phyloP scores from a whole-genome alignment of 177 flowering plant genomes.

The Tripterygium wilfordii region DNA sequence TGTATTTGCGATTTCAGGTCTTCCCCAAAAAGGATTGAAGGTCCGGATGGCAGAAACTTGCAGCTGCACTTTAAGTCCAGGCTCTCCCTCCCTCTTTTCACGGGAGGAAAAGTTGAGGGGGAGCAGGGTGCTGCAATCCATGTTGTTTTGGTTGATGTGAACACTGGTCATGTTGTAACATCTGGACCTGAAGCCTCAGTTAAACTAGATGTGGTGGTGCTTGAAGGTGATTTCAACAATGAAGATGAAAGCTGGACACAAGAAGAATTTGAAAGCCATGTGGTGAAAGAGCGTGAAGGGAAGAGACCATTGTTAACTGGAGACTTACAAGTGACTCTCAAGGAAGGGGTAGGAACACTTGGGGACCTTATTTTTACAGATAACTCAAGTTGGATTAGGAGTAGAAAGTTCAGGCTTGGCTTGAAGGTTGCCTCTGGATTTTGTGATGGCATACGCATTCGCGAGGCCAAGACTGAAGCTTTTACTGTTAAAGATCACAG shows the following conservation, averaged over 20 bases:
- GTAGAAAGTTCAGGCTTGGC: conserved; percentile 63
- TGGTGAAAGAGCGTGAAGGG: conserved; percentile 65
- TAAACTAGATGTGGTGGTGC: conserved; percentile 47
- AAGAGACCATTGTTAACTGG: conserved; percentile 60
- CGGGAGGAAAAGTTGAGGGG: conserved; percentile 56
- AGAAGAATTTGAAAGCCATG: conserved; percentile 58
- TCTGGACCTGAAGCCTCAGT: conserved; percentile 40
- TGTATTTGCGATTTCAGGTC: conserved; percentile 21
- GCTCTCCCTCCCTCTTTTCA: conserved; percentile 49
- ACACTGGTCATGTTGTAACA: conserved; percentile 33
- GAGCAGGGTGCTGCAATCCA: conserved; percentile 58
- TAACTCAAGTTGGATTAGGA: conserved; percentile 67
- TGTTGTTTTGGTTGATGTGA: conserved; percentile 38
- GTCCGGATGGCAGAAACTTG: conserved; percentile 43
- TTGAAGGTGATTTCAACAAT: conserved; percentile 68
- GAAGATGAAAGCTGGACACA: conserved; percentile 57
- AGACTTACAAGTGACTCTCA: conserved; percentile 42
- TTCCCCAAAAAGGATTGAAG: conserved; percentile 43
- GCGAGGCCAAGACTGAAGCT: conserved; percentile 66
- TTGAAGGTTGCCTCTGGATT: conserved; percentile 45
- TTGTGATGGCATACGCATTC: conserved; percentile 45
- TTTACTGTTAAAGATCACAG: conserved; percentile 52
- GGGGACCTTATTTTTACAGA: conserved; percentile 61
- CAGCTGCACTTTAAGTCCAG: conserved; percentile 44
- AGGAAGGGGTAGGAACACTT: conserved; percentile 60